A percentile compares a stretch with the other conserved stretches of the same genome.
Conservation (phyloP, 108 stramenopile species). For the Chaetoceros muelleri region DNA sequence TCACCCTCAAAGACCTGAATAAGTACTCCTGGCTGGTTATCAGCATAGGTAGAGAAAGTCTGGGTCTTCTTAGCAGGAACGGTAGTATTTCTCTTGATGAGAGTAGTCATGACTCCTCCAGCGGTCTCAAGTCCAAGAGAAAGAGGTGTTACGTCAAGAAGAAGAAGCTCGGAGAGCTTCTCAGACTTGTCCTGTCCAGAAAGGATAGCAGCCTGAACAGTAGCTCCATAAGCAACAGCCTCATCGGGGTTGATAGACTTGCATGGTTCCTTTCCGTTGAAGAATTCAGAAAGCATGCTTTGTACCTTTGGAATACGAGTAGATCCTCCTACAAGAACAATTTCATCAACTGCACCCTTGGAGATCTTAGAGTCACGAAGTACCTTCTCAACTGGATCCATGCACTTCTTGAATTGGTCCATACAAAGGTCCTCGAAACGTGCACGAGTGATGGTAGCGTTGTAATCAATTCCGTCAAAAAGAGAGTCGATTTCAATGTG, state of each 20-base stretch:
- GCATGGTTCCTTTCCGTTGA: constrained; percentile 99
- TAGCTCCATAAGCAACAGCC: constrained; percentile 93
- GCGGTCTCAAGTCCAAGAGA: constrained; percentile 97
- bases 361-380: constrained; percentile 93
- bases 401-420: constrained; percentile 99
- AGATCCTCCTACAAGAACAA: constrained; percentile 96
- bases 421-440: constrained; percentile 94
- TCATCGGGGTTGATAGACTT: constrained; percentile 96
- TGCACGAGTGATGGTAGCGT: constrained; percentile 96
- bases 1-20: constrained; percentile 99
- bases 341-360: constrained; percentile 91
- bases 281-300: constrained; percentile 89
- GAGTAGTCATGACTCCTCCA: constrained; percentile 93
- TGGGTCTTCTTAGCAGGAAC: constrained; percentile 98
- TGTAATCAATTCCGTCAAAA: constrained; percentile 98
- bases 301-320: constrained; percentile 99
- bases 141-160: constrained; percentile 97
- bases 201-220: constrained; percentile 92
- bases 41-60: constrained; percentile 97
- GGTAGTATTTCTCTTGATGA: constrained; percentile 91
- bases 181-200: constrained; percentile 91
- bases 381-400: constrained; percentile 98
- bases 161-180: constrained; percentile 91
- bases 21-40: constrained; percentile 98
- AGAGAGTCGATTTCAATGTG: constrained; percentile 99